A percentile compares a stretch with the other conserved stretches of the same genome.
Evolutionary conservation across 2,329 filamentous ascomycete species (phyloP).

Genomic region (Penicillium paneum): DNA sequence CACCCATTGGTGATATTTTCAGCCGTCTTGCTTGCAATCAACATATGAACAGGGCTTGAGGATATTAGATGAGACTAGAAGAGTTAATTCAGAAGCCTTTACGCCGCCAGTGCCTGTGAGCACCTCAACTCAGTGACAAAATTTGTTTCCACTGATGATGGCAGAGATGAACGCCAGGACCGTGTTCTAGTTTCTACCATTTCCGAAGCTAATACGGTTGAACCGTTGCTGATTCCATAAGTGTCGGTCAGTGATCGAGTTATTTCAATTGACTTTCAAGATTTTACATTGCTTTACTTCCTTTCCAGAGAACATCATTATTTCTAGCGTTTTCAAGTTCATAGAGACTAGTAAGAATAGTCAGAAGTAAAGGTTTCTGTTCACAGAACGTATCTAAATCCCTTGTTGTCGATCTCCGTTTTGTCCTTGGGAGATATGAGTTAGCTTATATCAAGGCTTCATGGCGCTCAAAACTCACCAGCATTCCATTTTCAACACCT

Average conservation of each 20-base stretch:
- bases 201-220: no score
- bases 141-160: neutral
- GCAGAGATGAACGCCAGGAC: neutral
- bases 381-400: conserved; percentile 52
- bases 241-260: neutral
- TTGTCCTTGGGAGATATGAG: conserved; percentile 33
- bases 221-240: no score
- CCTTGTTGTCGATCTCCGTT: conserved; percentile 56
- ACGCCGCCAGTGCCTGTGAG: neutral
- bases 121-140: neutral
- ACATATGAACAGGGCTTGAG: neutral
- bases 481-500: conserved; percentile 55
- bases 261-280: neutral
- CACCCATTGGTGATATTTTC: neutral
- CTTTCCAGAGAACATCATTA: neutral
- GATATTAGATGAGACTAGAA: neutral
- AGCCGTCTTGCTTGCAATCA: neutral
- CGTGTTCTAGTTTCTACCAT: no score
- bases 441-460: neutral
- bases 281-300: neutral
- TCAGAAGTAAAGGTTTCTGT: neutral
- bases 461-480: conserved; percentile 28
- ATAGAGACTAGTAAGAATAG: no score
- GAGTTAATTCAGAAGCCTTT: neutral
- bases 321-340: neutral